Percentiles rank a stretch among this genome's conserved stretches.
phyloP scores from a whole-genome alignment of 2,329 filamentous ascomycete species.

The Plenodomus lindquistii region DNA sequence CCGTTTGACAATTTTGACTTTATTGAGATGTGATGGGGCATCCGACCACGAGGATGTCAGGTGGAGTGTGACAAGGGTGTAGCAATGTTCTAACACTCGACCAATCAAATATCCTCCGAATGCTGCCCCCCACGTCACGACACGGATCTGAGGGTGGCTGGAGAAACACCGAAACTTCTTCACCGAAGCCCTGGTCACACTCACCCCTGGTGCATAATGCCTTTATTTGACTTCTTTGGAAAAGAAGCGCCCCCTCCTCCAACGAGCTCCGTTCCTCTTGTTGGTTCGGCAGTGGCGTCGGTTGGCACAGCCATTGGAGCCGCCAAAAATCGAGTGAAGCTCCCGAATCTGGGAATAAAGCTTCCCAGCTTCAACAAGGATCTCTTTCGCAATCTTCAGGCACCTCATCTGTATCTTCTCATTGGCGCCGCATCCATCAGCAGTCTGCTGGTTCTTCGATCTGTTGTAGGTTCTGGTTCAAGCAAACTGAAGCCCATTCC shows the following conservation, averaged over 20 bases:
- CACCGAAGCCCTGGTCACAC: neutral
- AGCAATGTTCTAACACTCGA: neutral
- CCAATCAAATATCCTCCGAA: neutral
- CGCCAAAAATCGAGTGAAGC: conserved; percentile 1
- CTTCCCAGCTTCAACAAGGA: neutral
- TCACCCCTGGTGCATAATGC: conserved; percentile 1
- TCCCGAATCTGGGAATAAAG: conserved; percentile 1
- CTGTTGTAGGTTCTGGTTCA: neutral
- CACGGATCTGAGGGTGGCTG: neutral
- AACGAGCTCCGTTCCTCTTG: neutral
- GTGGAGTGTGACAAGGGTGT: neutral
- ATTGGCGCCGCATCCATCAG: conserved; percentile 1
- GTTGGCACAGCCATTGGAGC: conserved; percentile 1
- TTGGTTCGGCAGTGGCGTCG: neutral
- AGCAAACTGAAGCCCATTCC: conserved; percentile 12
- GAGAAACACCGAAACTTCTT: neutral
- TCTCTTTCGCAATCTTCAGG: neutral
- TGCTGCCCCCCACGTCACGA: neutral
- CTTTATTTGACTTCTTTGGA: conserved; percentile 1
- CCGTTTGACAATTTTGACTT: no score
- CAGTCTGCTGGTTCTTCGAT: neutral
- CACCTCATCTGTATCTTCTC: conserved; percentile 1
- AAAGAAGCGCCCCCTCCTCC: neutral
- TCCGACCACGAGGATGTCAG: neutral
- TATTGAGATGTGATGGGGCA: no score